A percentile compares a stretch with the other conserved stretches of the same genome.
phyloP scores from a whole-genome alignment of 208 protist genomes.

The Herpetomonas tarakana region DNA sequence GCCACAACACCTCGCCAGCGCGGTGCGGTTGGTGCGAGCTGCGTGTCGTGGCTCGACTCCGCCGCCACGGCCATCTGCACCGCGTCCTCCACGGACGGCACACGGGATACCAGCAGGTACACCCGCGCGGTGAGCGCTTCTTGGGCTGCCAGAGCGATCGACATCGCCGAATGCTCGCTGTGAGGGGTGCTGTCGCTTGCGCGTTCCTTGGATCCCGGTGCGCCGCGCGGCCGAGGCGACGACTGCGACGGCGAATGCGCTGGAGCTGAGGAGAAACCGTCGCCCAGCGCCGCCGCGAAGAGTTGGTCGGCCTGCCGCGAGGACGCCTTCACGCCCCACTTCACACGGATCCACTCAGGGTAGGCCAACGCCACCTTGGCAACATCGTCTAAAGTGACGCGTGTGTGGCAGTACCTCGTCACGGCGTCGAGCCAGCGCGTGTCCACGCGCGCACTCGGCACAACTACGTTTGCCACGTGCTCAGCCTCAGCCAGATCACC shows the following conservation, averaged over 20 bases:
- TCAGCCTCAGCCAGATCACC: neutral
- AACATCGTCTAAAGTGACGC: conserved; percentile 55
- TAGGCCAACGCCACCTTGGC: conserved; percentile 55
- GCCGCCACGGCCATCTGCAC: too few relatives aligned
- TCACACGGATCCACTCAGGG: conserved; percentile 38
- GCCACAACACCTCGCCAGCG: conserved; percentile 26
- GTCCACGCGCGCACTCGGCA: conserved; percentile 17
- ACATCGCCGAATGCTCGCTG: neutral
- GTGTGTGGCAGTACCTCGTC: conserved; percentile 50
- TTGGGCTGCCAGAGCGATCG: neutral
- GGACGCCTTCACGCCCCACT: conserved; percentile 19
- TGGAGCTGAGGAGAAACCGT: neutral
- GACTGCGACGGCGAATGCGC: neutral
- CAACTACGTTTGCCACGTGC: neutral
- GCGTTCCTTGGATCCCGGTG: too few relatives aligned
- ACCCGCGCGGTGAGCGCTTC: conserved; percentile 24
- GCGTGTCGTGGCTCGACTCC: too few relatives aligned
- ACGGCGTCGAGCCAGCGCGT: conserved; percentile 62
- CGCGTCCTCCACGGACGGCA: conserved; percentile 41
- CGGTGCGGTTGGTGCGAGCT: conserved; percentile 16
- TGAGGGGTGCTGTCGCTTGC: neutral
- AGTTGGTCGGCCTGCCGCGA: neutral
- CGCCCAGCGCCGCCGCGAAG: neutral
- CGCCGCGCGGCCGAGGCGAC: too few relatives aligned
- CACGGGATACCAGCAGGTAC: conserved; percentile 17